Evolutionary conservation across 1,139 yeast species (phyloP), one percentile per base, ranked within the genome.

Genomic region (Sporopachydermia cereana): DNA sequence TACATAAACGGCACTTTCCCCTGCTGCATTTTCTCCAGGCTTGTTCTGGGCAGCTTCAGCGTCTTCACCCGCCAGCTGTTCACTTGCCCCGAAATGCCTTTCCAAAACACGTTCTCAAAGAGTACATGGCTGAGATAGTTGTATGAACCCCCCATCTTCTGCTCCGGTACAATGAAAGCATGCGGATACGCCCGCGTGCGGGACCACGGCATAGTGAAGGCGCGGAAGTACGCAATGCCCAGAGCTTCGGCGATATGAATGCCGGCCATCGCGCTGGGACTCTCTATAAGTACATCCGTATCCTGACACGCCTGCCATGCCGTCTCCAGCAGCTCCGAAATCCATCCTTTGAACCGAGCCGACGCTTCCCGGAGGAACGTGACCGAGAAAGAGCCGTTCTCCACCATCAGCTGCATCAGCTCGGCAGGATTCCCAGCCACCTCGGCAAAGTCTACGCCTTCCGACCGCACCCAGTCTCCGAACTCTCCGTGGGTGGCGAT

Each of bases 121-220:
- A 89, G 74, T 2, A 86, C 89, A 62, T 91, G 95, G 0, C 97
- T 88, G 63, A 91, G 68, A 57, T 85, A 85, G 58, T 89, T 89
- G 63, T 89, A 89, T 3, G 91, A 81, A 1, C 96, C 96, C 5
- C 96, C 96, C 61, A 83, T 76, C 57, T 83, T 85, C 59, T 84
- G 94, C 49, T 86, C 96, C 0, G 97, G 96, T 3, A 86, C 95
- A 55, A 89, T 79, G 53, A 89, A 88, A 0, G 97, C 97, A 66
- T 89, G 96, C 1, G 96, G 96, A 58, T 89, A 89, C 0, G 96
- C 94, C 51, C 95, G 72, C 0, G 97, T 89, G 53, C 95, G 67
- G 0, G 96, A 85, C 97, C 97, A 89, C 0, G 97, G 97, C 97
- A 89, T 89, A 0, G 97, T 91, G 57, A 89, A 91, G 0, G 97